Base-by-base conservation (phyloP, 2,329 filamentous ascomycete genomes). In the Ceratocystis smalleyi region DNA sequence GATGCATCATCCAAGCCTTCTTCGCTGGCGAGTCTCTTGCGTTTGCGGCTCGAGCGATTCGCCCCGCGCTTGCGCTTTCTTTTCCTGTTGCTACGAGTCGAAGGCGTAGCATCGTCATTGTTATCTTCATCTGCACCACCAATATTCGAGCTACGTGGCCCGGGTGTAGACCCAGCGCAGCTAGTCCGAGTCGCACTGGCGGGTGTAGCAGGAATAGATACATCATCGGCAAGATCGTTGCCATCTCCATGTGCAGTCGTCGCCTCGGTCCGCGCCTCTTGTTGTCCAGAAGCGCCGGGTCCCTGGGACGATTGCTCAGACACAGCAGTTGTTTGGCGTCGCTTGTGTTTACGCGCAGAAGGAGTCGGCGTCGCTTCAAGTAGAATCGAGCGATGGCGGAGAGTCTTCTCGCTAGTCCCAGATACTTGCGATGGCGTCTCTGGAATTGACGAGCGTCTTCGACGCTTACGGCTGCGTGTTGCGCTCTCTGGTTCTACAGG, bases 31-130 rank as follows among this genome's bases (percentile, higher is more conserved):
- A 49, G 43, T 30, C 60, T 35, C 47, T 49, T 62, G 15, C 62
- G 62, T 43, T 66, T 64, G 5, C 65, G 55, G 40, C 57, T 60
- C 8, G 62, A 43, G 15, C 55, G 63, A 24, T 64, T 60, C 4
- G n/a, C 32, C 17, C 51, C 65, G 19, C 66, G 64, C 65, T 67
- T 65, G 32, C 43, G 27, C 49, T 54, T 64, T 24, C 60, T 24
- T 51, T 65, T 65, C 30, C 64, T 30, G 10, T 59, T 51, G 43
- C 45, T 62, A 30, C 61, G 61, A 12, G 61, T 61, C 35, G 51
- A 45, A 5, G 47, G 60, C 6, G 43, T 27, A 15, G 40, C 54
- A 19, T 61, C 47, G 35, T 55, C 40, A 10, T 61, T 30, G 12
- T 55, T 43, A 15, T 30, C 43, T 1, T 40, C 19, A 4, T 59